Conservation (phyloP, 2,329 filamentous ascomycete genomes). For the Cercospora sp. region DNA sequence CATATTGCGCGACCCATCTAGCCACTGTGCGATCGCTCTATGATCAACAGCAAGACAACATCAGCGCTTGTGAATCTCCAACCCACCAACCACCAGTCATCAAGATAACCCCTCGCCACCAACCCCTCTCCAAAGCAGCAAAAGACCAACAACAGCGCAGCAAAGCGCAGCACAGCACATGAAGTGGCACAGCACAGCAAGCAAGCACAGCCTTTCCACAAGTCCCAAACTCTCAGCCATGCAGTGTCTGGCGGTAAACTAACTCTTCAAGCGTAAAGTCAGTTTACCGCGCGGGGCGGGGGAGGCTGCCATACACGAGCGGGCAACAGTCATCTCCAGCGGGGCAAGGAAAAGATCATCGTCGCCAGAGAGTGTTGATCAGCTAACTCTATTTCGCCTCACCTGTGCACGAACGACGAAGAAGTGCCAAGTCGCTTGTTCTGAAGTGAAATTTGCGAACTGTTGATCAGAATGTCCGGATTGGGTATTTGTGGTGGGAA, state of each 20-base stretch:
- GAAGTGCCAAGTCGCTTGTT: not conserved
- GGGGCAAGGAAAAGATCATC: not conserved
- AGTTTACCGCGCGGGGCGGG: not conserved
- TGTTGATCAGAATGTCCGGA: not conserved
- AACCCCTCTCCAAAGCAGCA: not conserved
- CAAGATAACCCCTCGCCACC: not conserved
- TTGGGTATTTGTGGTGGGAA: not conserved
- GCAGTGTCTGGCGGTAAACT: not conserved
- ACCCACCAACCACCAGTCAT: not conserved
- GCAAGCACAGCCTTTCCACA: not conserved
- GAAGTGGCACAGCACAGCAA: conserved; percentile 1
- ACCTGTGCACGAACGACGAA: not conserved
- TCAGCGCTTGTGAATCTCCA: not conserved
- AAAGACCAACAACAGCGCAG: not conserved
- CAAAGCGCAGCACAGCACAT: not conserved
- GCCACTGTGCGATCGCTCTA: not conserved
- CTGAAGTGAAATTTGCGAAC: not conserved
- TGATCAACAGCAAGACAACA: not conserved
- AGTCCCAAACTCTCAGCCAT: not conserved
- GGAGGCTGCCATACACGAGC: not conserved
- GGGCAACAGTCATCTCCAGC: not conserved
- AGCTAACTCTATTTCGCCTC: not conserved
- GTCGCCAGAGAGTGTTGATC: not conserved
- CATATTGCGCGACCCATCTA: not conserved
- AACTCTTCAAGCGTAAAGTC: not conserved